phyloP scores from a whole-genome alignment of 2,329 filamentous ascomycete species.

The Hypoxylon sp. region DNA sequence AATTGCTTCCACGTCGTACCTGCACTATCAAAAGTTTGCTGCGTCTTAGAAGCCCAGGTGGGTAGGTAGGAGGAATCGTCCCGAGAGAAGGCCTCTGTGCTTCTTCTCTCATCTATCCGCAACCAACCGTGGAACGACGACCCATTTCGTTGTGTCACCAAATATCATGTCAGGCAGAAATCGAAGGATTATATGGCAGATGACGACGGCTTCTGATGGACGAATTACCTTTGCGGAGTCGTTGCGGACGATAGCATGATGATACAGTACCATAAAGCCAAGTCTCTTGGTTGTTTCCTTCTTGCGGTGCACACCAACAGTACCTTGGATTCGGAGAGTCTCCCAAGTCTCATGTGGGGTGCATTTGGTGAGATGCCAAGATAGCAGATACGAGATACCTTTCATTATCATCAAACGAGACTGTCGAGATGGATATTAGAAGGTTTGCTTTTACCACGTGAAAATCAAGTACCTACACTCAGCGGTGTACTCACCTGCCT shows the following conservation, averaged over 20 bases:
- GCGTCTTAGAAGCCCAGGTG: not conserved
- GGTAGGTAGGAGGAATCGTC: not conserved
- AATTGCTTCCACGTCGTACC: constrained; percentile 4
- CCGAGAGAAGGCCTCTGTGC: not conserved
- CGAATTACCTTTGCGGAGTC: not conserved
- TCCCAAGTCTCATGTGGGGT: not conserved
- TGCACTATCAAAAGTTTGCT: constrained; percentile 13
- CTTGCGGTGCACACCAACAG: constrained; percentile 14
- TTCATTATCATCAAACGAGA: not conserved
- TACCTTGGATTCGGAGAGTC: not conserved
- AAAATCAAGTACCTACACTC: constrained; percentile 2
- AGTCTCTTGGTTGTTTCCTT: constrained; percentile 3
- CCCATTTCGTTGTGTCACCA: not conserved
- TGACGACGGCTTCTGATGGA: not conserved
- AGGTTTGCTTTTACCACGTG: constrained; percentile 15
- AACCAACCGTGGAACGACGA: not conserved
- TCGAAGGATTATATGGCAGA: not conserved
- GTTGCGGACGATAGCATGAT: not conserved
- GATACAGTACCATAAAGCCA: constrained; percentile 10
- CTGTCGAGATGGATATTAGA: not conserved
- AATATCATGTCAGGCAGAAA: not conserved
- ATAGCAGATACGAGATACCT: not conserved
- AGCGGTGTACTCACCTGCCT: no score
- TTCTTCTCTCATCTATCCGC: not conserved
- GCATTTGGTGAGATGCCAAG: not conserved